Percentiles rank a stretch among this genome's conserved stretches.
These are phyloP conservation scores for Scedosporium apiospermum DNA, from an alignment of 2,329 filamentous ascomycete species.

Conservation along the genomic window DNA sequence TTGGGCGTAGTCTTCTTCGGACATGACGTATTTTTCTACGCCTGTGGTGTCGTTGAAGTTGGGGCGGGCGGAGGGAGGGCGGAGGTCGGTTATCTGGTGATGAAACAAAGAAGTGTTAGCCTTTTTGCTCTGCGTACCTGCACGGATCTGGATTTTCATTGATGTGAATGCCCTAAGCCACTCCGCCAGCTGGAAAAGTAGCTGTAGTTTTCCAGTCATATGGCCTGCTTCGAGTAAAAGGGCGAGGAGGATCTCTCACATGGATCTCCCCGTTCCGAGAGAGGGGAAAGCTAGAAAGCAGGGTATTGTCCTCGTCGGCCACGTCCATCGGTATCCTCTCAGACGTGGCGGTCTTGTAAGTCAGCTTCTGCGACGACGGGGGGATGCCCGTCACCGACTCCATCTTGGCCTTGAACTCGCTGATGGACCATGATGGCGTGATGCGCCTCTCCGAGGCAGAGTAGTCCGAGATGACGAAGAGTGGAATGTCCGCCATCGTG, in stretches of 20 bases:
- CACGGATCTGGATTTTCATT: background rate
- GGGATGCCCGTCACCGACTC: constrained; percentile 91
- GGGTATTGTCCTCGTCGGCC: constrained; percentile 60
- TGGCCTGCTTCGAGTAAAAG: background rate
- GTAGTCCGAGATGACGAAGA: constrained; percentile 67
- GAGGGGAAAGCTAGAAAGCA: constrained; percentile 56
- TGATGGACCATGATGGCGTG: constrained; percentile 84
- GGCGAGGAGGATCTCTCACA: constrained; percentile 45
- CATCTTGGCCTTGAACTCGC: constrained; percentile 74
- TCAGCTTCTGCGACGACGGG: constrained; percentile 66
- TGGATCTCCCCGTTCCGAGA: constrained; percentile 68
- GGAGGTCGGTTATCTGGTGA: constrained; percentile 64
- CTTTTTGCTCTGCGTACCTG: too few species aligned
- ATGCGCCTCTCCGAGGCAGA: constrained; percentile 80
- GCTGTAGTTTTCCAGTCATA: too few species aligned
- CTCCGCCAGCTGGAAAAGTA: background rate
- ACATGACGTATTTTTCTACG: constrained; percentile 86
- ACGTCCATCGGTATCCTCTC: constrained; percentile 58
- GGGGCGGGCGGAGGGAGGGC: constrained; percentile 63
- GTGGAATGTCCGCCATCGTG: constrained; percentile 62
- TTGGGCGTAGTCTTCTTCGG: constrained; percentile 74
- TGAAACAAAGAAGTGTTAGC: background rate
- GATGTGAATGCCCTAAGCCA: too few species aligned
- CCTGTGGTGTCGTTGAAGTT: constrained; percentile 75
- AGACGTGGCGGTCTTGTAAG: constrained; percentile 50